Evolutionary conservation across 2,329 filamentous ascomycete genomes (phyloP).

Genomic region (Sphaerulina vaccinii): DNA sequence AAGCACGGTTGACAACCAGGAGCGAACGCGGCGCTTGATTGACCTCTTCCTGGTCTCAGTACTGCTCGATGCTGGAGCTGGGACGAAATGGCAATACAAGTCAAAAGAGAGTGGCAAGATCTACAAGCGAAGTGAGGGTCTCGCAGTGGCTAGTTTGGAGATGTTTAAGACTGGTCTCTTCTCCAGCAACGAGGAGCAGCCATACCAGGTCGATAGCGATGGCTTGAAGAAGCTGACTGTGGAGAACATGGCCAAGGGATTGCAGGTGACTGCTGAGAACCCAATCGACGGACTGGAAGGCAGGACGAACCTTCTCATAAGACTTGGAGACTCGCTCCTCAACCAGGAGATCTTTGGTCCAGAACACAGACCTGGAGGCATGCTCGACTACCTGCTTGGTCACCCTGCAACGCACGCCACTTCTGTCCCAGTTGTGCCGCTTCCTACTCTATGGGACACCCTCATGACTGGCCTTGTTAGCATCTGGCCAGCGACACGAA

Average conservation of each 20-base stretch:
- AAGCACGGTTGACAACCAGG: slow-evolving; percentile 65
- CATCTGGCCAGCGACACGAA: slow-evolving; percentile 87
- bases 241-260: slow-evolving; percentile 71
- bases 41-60: slow-evolving; percentile 80
- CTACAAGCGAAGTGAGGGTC: slow-evolving; percentile 82
- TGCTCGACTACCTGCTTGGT: slow-evolving; percentile 91
- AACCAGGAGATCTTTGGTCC: slow-evolving; percentile 82
- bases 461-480: slow-evolving; percentile 82
- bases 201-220: slow-evolving; percentile 83
- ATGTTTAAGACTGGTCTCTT: slow-evolving; percentile 95
- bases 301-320: slow-evolving; percentile 73
- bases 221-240: slow-evolving; percentile 73
- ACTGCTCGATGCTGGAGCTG: slow-evolving; percentile 82
- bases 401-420: slow-evolving; percentile 87
- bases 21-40: slow-evolving; percentile 71
- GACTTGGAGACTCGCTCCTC: slow-evolving; percentile 72
- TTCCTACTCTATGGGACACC: slow-evolving; percentile 86
- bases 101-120: slow-evolving; percentile 81
- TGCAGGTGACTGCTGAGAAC: slow-evolving; percentile 81
- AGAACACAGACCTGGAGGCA: slow-evolving; percentile 83
- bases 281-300: slow-evolving; percentile 82
- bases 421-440: slow-evolving; percentile 79
- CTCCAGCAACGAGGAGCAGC: slow-evolving; percentile 76
- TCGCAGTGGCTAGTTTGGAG: slow-evolving; percentile 74
- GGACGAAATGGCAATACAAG: slow-evolving; percentile 88